Conservation (phyloP, 2,329 filamentous ascomycete species). For the Bipolaris cookei region DNA sequence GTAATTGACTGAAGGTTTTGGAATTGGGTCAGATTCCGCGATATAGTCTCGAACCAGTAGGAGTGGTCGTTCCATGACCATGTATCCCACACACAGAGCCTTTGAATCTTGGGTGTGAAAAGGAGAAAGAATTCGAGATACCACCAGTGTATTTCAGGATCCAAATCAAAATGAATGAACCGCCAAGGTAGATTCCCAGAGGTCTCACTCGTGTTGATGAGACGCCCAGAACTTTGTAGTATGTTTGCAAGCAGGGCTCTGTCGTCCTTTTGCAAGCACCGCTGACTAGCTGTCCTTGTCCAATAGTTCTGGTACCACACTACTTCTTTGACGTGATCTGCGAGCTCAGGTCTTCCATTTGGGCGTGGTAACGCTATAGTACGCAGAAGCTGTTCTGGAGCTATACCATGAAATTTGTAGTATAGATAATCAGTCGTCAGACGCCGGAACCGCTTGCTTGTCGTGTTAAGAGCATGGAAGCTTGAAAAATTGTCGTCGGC, state of each 20-base stretch:
- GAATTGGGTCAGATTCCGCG: conserved; percentile 7
- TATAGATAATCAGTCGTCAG: conserved; percentile 12
- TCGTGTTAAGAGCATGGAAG: conserved; percentile 7
- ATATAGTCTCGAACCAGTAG: conserved; percentile 14
- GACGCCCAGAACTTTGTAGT: background rate
- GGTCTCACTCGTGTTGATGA: background rate
- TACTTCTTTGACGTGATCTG: conserved; percentile 7
- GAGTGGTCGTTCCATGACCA: conserved; percentile 17
- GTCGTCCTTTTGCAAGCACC: conserved; percentile 1
- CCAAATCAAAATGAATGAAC: conserved; percentile 2
- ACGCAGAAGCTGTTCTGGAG: conserved; percentile 12
- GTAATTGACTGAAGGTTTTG: conserved; percentile 7
- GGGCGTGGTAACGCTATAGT: conserved; percentile 7
- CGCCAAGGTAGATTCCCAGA: conserved; percentile 2
- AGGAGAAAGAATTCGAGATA: conserved; percentile 22
- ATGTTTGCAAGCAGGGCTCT: background rate
- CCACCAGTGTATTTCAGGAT: conserved; percentile 13
- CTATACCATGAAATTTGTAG: conserved; percentile 2
- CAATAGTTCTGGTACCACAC: conserved; percentile 5
- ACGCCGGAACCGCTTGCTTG: conserved; percentile 10
- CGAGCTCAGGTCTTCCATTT: background rate
- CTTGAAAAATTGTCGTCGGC: conserved; percentile 5
- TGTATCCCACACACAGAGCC: conserved; percentile 3
- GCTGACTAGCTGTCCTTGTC: background rate
- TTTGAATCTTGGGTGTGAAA: conserved; percentile 12